Conservation (phyloP, 1,284 basidiomycete species). For the Rhizopogon hawkerae region DNA sequence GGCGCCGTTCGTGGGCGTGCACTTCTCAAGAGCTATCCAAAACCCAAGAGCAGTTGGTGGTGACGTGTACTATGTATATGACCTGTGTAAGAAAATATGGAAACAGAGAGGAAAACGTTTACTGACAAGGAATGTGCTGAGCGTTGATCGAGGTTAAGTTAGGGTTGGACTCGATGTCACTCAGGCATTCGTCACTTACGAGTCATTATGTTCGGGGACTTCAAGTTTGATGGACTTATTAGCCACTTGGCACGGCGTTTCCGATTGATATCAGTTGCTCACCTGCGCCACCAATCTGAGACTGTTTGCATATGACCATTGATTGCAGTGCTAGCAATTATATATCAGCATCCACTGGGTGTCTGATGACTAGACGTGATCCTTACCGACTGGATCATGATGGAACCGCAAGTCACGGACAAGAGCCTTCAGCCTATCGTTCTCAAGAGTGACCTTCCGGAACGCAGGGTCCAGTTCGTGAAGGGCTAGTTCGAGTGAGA, state of each 20-base stretch:
- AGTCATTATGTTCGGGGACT: conserved; percentile 78
- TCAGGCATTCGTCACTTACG: conserved; percentile 41
- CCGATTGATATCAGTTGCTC: conserved; percentile 11
- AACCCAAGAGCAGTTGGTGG: conserved; percentile 89
- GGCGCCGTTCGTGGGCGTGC: conserved; percentile 79
- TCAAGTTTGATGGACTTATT: neutral
- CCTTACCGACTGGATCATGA: conserved; percentile 69
- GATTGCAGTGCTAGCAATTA: conserved; percentile 68
- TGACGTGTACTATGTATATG: conserved; percentile 66
- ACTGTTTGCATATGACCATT: conserved; percentile 92
- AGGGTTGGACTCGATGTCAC: neutral
- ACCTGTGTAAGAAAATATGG: conserved; percentile 1
- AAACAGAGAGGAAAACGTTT: conserved; percentile 4
- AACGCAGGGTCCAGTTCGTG: conserved; percentile 83
- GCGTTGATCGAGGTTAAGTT: conserved; percentile 2
- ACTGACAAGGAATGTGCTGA: conserved; percentile 66
- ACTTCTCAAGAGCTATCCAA: conserved; percentile 91
- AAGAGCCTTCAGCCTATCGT: conserved; percentile 55
- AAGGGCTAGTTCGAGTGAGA: conserved; percentile 43
- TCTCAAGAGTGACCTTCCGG: conserved; percentile 68
- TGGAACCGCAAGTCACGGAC: conserved; percentile 75
- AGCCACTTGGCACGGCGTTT: neutral
- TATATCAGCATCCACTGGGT: neutral
- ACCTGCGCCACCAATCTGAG: conserved; percentile 85
- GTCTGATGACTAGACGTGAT: neutral